Percentiles rank a stretch among this genome's conserved stretches.
These are phyloP conservation scores for Rosa chinensis DNA, from an alignment of 306 rosid species.

Conservation along the genomic window DNA sequence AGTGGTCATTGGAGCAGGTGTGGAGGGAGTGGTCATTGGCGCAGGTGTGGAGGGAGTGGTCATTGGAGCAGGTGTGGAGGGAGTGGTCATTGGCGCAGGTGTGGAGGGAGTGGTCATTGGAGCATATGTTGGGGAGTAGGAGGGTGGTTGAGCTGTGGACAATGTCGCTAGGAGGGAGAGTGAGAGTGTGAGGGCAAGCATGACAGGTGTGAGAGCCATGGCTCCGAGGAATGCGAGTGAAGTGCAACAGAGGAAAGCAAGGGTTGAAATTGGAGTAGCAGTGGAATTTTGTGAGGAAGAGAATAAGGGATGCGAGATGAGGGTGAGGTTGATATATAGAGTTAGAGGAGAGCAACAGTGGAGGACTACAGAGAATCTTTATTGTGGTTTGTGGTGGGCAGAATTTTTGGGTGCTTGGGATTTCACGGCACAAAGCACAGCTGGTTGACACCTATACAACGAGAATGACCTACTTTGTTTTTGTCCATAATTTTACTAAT, in stretches of 20 bases:
- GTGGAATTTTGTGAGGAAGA: slow-evolving; percentile 20
- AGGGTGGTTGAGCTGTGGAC: slow-evolving; percentile 52
- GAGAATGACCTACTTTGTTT: background rate
- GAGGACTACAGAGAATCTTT: background rate
- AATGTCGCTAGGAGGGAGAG: slow-evolving; percentile 34
- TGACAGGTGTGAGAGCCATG: slow-evolving; percentile 56
- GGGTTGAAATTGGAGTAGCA: background rate
- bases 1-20: too few relatives aligned
- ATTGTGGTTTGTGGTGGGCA: background rate
- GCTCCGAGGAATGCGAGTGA: background rate
- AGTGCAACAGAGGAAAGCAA: slow-evolving; percentile 2
- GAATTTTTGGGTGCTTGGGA: slow-evolving; percentile 16
- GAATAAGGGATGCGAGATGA: slow-evolving; percentile 18
- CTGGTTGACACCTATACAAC: slow-evolving; percentile 27
- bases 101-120: slow-evolving; percentile 1
- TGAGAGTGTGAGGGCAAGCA: slow-evolving; percentile 38
- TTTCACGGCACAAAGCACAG: slow-evolving; percentile 14
- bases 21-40: too few relatives aligned
- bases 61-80: background rate
- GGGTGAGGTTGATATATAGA: slow-evolving; percentile 40
- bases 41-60: background rate
- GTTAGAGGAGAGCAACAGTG: background rate
- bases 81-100: background rate
- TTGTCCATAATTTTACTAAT: background rate
- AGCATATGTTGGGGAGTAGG: slow-evolving; percentile 30